These are phyloP conservation scores for Apiospora saccharicola DNA, from an alignment of 2,329 filamentous ascomycete genomes.

Conservation along the genomic window DNA sequence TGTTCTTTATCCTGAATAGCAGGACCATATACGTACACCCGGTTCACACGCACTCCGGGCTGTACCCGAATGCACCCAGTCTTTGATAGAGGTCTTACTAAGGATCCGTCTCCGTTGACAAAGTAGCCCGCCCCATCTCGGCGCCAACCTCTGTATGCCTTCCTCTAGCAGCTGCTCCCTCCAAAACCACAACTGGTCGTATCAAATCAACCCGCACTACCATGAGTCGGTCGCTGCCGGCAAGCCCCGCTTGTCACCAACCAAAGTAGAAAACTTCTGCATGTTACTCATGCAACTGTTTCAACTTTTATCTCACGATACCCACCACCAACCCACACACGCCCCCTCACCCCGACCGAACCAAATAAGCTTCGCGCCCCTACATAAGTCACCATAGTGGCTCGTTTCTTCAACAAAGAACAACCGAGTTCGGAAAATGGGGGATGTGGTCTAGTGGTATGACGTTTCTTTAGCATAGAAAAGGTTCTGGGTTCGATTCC, in stretches of 20 bases:
- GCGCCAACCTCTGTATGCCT: conserved; percentile 14
- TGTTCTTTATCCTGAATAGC: no score
- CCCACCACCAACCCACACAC: not conserved
- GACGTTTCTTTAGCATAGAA: conserved; percentile 25
- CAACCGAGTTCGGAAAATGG: not conserved
- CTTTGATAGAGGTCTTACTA: not conserved
- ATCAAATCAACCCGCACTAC: no score
- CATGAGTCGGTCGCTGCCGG: not conserved
- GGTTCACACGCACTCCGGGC: no score
- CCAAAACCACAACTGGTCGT: not conserved
- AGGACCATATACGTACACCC: no score
- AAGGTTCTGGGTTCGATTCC: conserved; percentile 25
- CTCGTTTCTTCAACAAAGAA: not conserved
- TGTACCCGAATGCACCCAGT: not conserved
- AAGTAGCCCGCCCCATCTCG: not conserved
- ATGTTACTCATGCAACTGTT: not conserved
- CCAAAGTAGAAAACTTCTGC: not conserved
- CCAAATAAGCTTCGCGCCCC: not conserved
- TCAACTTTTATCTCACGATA: not conserved
- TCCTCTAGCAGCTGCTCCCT: not conserved
- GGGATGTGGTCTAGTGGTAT: conserved; percentile 25
- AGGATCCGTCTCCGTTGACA: not conserved
- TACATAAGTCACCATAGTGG: not conserved
- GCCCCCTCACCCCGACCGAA: no score
- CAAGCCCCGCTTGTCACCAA: conserved; percentile 7